These are phyloP conservation scores for Podaxis carcinomalis DNA, from an alignment of 768 basidiomycete genomes.

Conservation along the genomic window DNA sequence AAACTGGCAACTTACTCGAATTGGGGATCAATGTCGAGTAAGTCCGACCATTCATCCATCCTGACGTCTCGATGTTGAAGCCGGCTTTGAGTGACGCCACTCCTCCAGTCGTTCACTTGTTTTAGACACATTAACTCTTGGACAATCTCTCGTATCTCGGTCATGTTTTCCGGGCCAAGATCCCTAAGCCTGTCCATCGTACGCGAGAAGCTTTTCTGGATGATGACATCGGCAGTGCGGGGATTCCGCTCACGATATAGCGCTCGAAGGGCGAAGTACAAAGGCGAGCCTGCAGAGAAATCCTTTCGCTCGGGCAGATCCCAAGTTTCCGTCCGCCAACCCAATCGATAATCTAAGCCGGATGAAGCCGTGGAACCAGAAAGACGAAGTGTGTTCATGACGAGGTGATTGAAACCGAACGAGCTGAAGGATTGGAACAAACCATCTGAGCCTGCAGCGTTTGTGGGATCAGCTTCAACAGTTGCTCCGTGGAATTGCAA, in stretches of 20 bases:
- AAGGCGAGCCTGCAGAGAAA: conserved; percentile 45
- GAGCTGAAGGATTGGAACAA: conserved; percentile 79
- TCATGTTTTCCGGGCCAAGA: conserved; percentile 76
- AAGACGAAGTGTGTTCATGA: conserved; percentile 58
- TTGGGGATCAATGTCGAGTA: conserved; percentile 43
- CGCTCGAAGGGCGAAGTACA: conserved; percentile 79
- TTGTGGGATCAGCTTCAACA: conserved; percentile 55
- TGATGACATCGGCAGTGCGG: conserved; percentile 38
- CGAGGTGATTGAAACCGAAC: conserved; percentile 89
- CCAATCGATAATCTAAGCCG: conserved; percentile 70
- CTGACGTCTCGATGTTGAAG: conserved; percentile 30
- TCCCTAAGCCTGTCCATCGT: conserved; percentile 63
- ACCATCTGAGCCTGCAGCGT: conserved; percentile 48
- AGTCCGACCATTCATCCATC: conserved; percentile 32
- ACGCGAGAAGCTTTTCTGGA: conserved; percentile 46
- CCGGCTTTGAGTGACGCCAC: conserved; percentile 25
- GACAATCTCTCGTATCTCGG: conserved; percentile 64
- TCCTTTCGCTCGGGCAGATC: conserved; percentile 71
- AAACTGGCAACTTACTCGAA: conserved; percentile 57
- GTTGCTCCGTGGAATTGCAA: conserved; percentile 87
- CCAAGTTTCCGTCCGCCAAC: conserved; percentile 96
- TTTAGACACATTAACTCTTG: conserved; percentile 77
- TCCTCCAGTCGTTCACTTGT: conserved; percentile 69
- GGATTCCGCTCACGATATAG: conserved; percentile 75
- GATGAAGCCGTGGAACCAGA: conserved; percentile 34